These are phyloP conservation scores for Hyaloscypha hepaticicola DNA, from an alignment of 495 filamentous ascomycete genomes.

Conservation along the genomic window DNA sequence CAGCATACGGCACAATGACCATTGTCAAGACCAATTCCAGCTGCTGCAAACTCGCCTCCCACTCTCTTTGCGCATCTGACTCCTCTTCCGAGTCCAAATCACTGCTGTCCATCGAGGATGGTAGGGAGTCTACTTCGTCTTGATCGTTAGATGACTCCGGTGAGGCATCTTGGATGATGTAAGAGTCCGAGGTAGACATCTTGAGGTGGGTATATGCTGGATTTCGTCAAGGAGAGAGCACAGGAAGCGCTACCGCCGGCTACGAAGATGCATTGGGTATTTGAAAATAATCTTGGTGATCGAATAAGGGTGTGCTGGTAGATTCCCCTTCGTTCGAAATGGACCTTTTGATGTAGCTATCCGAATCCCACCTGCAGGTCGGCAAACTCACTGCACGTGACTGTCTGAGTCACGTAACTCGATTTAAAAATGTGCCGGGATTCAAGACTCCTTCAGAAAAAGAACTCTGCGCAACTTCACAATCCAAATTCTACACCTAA, in stretches of 20 bases:
- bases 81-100: conserved; percentile 35
- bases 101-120: conserved; percentile 49
- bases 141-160: conserved; percentile 37
- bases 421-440: conserved; percentile 10
- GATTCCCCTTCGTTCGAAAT: not conserved
- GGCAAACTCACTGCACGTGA: not conserved
- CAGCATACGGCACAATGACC: conserved; percentile 88
- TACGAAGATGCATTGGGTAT: conserved; percentile 38
- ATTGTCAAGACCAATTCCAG: conserved; percentile 88
- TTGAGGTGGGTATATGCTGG: conserved; percentile 5
- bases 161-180: conserved; percentile 24
- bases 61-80: conserved; percentile 87
- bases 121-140: conserved; percentile 77
- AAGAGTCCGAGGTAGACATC: conserved; percentile 32
- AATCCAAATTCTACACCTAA: not conserved
- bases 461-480: not conserved
- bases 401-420: conserved; percentile 2
- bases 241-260: conserved; percentile 26
- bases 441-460: not conserved
- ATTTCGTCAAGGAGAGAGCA: conserved; percentile 13
- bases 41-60: conserved; percentile 90
- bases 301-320: conserved; percentile 3
- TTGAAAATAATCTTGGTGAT: conserved; percentile 9
- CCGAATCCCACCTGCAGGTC: not conserved
- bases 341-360: conserved; percentile 1